Evolutionary conservation across 768 basidiomycete genomes (phyloP).

Genomic region (Dentipellis fragilis): DNA sequence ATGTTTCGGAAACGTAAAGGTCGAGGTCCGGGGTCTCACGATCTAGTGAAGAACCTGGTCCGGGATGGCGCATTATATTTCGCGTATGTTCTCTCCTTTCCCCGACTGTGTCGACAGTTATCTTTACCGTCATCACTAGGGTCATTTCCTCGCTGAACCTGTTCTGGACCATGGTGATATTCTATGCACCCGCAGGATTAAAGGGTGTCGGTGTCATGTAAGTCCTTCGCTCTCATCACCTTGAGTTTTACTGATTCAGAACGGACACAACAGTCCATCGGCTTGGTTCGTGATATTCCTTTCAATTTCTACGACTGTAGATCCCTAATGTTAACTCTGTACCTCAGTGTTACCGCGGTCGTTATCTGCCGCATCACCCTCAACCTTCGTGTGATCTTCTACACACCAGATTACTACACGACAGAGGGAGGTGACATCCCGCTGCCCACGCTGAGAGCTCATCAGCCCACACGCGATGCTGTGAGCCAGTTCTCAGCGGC

Average conservation of each 20-base stretch:
- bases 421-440: too few species aligned
- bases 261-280: slow-evolving; percentile 5
- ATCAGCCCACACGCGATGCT: too few species aligned
- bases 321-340: too few species aligned
- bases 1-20: slow-evolving; percentile 6
- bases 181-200: slow-evolving; percentile 12
- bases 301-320: too few species aligned
- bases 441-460: too few species aligned
- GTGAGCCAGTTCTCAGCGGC: too few species aligned
- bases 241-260: not conserved
- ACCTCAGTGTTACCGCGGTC: slow-evolving; percentile 7
- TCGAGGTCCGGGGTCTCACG: not conserved
- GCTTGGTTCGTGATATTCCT: slow-evolving; percentile 3
- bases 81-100: slow-evolving; percentile 3
- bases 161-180: slow-evolving; percentile 12
- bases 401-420: not conserved
- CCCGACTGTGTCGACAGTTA: not conserved
- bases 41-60: slow-evolving; percentile 2
- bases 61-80: slow-evolving; percentile 13
- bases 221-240: not conserved
- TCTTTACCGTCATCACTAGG: not conserved
- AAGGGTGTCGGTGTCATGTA: slow-evolving; percentile 11
- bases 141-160: slow-evolving; percentile 12
- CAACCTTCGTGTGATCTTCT: slow-evolving; percentile 10
- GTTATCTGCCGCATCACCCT: slow-evolving; percentile 14